Percentiles rank a stretch among this genome's conserved stretches.
Conservation (phyloP, 495 filamentous ascomycete species). For the Xylaria curta region DNA sequence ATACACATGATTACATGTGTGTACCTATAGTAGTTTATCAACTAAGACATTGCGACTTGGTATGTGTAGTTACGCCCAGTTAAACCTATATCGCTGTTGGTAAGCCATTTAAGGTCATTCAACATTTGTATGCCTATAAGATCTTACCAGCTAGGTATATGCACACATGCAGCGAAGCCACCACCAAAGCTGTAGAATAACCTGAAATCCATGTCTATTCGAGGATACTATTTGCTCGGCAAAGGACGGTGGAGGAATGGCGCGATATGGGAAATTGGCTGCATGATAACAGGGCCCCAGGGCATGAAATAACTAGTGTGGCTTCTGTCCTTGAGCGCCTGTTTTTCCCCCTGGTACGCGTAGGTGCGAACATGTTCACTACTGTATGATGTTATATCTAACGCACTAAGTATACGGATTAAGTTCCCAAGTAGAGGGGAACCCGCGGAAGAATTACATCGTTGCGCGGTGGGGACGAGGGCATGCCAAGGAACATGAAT, state of each 20-base stretch:
- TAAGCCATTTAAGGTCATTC: no score
- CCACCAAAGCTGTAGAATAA: neutral
- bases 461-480: neutral
- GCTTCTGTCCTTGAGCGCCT: no score
- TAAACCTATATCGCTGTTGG: no score
- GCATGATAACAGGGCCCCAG: constrained; percentile 12
- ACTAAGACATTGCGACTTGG: no score
- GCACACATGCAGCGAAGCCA: neutral
- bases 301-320: neutral
- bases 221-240: constrained; percentile 7
- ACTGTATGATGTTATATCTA: neutral
- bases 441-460: constrained; percentile 2
- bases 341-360: no score
- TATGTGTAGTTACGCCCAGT: no score
- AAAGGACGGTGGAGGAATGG: neutral
- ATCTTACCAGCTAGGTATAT: no score
- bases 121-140: no score
- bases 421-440: neutral
- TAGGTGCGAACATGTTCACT: no score
- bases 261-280: constrained; percentile 16
- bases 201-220: neutral
- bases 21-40: no score
- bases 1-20: no score
- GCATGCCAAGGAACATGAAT: neutral
- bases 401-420: no score